phyloP scores from a whole-genome alignment of 75 land plant genomes.

The Picea sitchensis region DNA sequence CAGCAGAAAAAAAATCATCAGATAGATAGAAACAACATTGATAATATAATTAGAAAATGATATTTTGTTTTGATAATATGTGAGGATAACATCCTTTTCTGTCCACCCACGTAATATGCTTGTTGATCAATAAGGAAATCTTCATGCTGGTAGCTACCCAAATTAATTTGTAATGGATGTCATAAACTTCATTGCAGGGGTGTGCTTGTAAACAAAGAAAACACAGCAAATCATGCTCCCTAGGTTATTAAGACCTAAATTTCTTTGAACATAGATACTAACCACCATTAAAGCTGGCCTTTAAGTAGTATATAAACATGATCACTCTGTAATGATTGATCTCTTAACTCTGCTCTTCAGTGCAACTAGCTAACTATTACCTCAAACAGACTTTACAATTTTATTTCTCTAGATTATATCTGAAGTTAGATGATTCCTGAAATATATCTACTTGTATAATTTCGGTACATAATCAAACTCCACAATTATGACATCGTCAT shows the following conservation, averaged over 20 bases:
- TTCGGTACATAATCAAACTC: neutral
- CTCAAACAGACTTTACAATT: neutral
- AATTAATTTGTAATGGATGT: too few species aligned
- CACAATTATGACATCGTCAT: too few species aligned
- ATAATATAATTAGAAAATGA: neutral
- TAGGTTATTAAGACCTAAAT: neutral
- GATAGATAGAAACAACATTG: neutral
- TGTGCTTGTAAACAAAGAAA: neutral
- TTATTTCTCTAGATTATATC: neutral
- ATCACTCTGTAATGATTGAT: neutral
- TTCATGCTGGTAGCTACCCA: too few species aligned
- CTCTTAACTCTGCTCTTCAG: neutral
- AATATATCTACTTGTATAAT: neutral
- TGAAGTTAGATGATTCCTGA: neutral
- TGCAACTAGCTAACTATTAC: neutral
- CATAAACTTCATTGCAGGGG: too few species aligned
- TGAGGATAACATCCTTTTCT: too few species aligned
- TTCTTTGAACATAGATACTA: too few species aligned
- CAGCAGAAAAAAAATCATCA: neutral
- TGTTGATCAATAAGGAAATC: too few species aligned
- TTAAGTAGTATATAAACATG: neutral
- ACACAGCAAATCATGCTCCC: neutral
- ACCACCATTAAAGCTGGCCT: neutral
- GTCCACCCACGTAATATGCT: too few species aligned
- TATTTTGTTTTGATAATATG: too few species aligned